phyloP scores from a whole-genome alignment of 2,329 filamentous ascomycete species.

The Diaporthe eres region DNA sequence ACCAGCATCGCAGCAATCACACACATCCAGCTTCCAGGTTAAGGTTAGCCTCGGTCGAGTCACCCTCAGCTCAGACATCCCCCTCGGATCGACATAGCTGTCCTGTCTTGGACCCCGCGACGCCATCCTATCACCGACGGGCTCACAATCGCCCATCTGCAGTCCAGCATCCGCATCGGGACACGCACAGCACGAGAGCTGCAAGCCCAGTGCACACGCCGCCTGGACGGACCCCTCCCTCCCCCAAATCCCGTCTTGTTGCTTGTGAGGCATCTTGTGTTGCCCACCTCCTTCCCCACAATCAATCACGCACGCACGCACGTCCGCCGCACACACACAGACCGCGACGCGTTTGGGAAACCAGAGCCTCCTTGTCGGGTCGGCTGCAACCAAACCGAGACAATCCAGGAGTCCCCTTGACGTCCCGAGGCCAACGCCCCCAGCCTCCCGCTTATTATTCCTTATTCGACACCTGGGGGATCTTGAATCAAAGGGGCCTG shows the following conservation, averaged over 20 bases:
- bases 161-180: conserved; percentile 20
- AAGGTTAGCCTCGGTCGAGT: conserved; percentile 15
- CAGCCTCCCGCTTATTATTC: conserved; percentile 31
- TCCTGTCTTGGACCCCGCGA: conserved; percentile 28
- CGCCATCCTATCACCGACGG: conserved; percentile 8
- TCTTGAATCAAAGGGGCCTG: conserved; percentile 30
- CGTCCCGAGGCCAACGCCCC: conserved; percentile 13
- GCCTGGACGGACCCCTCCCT: not conserved
- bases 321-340: conserved; percentile 15
- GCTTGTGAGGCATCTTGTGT: not conserved
- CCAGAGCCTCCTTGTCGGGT: conserved; percentile 30
- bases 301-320: not conserved
- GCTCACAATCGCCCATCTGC: conserved; percentile 21
- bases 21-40: conserved; percentile 28
- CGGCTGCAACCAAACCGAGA: conserved; percentile 34
- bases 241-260: not conserved
- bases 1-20: conserved; percentile 1
- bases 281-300: not conserved
- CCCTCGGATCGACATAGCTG: conserved; percentile 18
- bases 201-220: conserved; percentile 27
- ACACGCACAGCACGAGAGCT: conserved; percentile 25
- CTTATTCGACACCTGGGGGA: conserved; percentile 9
- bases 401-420: conserved; percentile 30
- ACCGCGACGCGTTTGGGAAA: conserved; percentile 30
- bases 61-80: conserved; percentile 11